These are phyloP conservation scores for Centella asiatica DNA, from an alignment of 129 eudicot genomes.

Conservation along the genomic window DNA sequence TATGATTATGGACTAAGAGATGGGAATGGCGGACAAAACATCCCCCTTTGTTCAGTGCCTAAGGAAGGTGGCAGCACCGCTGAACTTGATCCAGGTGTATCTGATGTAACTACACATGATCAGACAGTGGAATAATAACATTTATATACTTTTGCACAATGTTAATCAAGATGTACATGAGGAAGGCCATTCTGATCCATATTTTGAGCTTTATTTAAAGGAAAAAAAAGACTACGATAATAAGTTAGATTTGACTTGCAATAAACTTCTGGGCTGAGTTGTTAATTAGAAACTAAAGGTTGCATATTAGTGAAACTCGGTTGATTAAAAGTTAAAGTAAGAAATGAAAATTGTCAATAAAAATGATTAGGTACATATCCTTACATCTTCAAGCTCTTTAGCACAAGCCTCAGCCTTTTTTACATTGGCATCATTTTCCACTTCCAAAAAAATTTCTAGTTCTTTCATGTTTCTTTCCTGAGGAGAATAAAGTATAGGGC, in stretches of 20 bases:
- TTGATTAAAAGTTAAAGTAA: background rate
- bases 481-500: conserved; percentile 23
- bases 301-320: background rate
- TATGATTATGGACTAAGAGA: background rate
- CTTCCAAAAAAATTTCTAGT: conserved; percentile 25
- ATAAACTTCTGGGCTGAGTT: background rate
- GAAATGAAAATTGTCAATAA: background rate
- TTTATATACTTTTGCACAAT: background rate
- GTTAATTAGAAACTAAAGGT: too few species aligned
- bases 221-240: background rate
- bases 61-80: background rate
- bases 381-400: conserved; percentile 81
- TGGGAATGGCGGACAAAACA: background rate
- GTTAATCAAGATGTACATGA: too few species aligned
- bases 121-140: background rate
- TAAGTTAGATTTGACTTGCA: too few species aligned
- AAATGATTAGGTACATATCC: conserved; percentile 17
- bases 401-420: conserved; percentile 73
- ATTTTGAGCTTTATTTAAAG: too few species aligned
- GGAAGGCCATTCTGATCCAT: background rate
- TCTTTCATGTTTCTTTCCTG: conserved; percentile 17
- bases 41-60: background rate
- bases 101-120: background rate
- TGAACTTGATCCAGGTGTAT: background rate
- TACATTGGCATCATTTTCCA: conserved; percentile 39